These are phyloP conservation scores for Ganoderma sinense DNA, from an alignment of 1,284 basidiomycete genomes.

Conservation along the genomic window DNA sequence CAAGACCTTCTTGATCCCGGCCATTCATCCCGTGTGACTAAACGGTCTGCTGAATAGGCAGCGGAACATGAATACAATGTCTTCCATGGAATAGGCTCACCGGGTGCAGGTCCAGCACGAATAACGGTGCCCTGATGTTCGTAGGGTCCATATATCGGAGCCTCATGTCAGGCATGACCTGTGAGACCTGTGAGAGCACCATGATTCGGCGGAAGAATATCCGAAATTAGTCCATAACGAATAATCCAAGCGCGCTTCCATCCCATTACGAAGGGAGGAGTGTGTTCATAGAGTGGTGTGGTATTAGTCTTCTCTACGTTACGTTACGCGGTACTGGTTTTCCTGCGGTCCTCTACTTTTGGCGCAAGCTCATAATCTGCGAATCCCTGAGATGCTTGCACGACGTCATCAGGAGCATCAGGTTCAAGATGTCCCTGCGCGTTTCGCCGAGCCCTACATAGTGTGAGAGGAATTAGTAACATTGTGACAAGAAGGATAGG, in stretches of 20 bases:
- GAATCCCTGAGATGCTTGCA: conserved; percentile 83
- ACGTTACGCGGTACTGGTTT: conserved; percentile 10
- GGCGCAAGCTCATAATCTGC: conserved; percentile 61
- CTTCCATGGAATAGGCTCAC: background rate
- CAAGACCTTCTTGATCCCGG: background rate
- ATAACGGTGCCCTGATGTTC: background rate
- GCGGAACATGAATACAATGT: background rate
- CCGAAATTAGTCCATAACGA: background rate
- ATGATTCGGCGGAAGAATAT: background rate
- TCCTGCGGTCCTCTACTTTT: conserved; percentile 39
- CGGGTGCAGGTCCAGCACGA: background rate
- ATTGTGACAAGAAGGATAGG: background rate
- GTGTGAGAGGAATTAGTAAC: background rate
- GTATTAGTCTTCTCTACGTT: conserved; percentile 17
- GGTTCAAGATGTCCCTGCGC: conserved; percentile 84
- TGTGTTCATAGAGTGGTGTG: conserved; percentile 12
- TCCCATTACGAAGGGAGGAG: background rate
- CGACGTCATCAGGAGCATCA: conserved; percentile 81
- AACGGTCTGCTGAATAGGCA: background rate
- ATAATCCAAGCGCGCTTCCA: background rate
- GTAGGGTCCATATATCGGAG: background rate
- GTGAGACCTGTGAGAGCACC: background rate
- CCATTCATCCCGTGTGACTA: background rate
- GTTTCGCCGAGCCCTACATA: conserved; percentile 79
- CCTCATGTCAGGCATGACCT: background rate